A percentile compares a stretch with the other conserved stretches of the same genome.
These are phyloP conservation scores for Holtermanniella nyarrowii DNA, from an alignment of 768 basidiomycete genomes.

Conservation along the genomic window DNA sequence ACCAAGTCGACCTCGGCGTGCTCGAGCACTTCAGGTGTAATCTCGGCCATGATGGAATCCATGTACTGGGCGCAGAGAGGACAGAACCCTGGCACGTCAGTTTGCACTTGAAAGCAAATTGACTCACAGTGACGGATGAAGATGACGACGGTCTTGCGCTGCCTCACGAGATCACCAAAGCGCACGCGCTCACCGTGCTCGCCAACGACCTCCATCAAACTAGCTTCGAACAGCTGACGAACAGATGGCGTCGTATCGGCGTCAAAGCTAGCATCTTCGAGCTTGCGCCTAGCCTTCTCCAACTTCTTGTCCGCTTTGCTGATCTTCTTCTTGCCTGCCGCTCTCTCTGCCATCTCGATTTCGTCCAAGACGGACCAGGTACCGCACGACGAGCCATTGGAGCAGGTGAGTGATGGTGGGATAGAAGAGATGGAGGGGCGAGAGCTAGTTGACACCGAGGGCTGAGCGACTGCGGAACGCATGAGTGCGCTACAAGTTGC, in stretches of 20 bases:
- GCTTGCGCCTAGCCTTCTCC: constrained; percentile 20
- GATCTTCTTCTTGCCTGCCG: not conserved
- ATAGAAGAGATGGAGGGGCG: constrained; percentile 8
- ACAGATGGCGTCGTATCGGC: constrained; percentile 45
- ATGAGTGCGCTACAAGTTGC: not conserved
- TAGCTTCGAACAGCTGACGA: constrained; percentile 54
- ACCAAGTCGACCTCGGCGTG: constrained; percentile 53
- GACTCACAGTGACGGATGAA: constrained; percentile 83
- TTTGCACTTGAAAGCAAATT: constrained; percentile 6
- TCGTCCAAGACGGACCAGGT: constrained; percentile 17
- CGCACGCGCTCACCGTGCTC: constrained; percentile 56
- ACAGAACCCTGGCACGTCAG: constrained; percentile 47
- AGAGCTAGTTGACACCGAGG: constrained; percentile 3
- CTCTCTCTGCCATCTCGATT: constrained; percentile 3
- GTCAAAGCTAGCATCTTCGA: constrained; percentile 33
- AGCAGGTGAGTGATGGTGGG: constrained; percentile 1
- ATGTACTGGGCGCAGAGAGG: constrained; percentile 81
- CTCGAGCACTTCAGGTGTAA: constrained; percentile 47
- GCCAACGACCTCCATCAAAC: constrained; percentile 54
- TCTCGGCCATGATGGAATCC: constrained; percentile 51
- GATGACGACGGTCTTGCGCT: constrained; percentile 56
- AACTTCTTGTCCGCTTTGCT: constrained; percentile 23
- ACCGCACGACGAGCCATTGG: constrained; percentile 2
- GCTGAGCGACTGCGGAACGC: not conserved
- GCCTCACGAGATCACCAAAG: constrained; percentile 55